Base-by-base conservation (phyloP, 805 yeast genomes). In the Wickerhamiella domercqiae region DNA sequence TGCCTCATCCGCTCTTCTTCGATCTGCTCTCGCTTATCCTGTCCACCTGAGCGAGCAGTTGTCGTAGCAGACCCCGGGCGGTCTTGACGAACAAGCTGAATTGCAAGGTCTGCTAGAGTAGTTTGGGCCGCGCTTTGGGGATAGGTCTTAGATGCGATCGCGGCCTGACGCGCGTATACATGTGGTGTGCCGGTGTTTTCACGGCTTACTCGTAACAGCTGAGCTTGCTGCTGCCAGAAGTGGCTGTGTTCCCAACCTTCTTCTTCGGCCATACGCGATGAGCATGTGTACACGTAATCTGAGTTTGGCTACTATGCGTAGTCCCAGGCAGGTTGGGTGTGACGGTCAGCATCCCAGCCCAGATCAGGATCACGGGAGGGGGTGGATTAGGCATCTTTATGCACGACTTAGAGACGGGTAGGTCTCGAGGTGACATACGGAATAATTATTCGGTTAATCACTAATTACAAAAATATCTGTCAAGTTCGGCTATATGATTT, bases 101-200 rank as follows among this genome's bases (percentile, higher is more conserved):
- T 47, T 42, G 53, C 69, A 46, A 43, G 57, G 45, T 44, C 62
- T 7, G 62, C 57, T 14, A 64, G 59, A 21, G 49, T 46, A 33
- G 51, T 48, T 13, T 44, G 35, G 1, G 52, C 47, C 13, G 26
- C 9, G 9, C 11, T 13, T 13, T 24, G 26, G 5, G 39, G 33
- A 30, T 41, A 51, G 48, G 40, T 52, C 36, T 55, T 56, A 36
- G 66, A 60, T 37, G 70, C 66, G 39, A 68, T 65, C 5, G 94
- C 94, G 21, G 83, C 84, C 45, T 74, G 73, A 41, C 93, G 68
- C 3, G 94, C 94, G 59, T 80, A 82, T 51, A 68, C 75, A 58
- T 82, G 94, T 3, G 93, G 80, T 19, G 70, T 56, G 13, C 26
- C 26, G 48, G 69, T 71, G 21, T 80, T 68, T 43, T 63, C 68